Evolutionary conservation across 1,139 yeast genomes (phyloP), one percentile per base, ranked within the genome.

Genomic region (Diutina pseudorugosa): DNA sequence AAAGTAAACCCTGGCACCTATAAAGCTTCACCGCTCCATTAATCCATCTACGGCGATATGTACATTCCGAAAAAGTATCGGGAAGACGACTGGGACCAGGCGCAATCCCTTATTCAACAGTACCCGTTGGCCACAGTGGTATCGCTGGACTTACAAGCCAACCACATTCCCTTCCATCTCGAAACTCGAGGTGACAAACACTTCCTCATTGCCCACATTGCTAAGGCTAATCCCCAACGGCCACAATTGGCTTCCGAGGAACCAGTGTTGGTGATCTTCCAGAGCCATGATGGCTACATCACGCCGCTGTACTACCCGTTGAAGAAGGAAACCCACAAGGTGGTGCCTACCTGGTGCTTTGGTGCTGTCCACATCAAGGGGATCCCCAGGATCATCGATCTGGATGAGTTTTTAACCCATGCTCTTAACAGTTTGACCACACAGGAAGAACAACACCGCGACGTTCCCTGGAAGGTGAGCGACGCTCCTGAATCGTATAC

Each of bases 281-380:
- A 76, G 61, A 73, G 81, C 4, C 67, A 64, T 3, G 73, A 80
- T 59, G 70, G 80, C 1, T 83, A 83, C 61, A 75, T 82, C 41
- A 68, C 83, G 8, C 88, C 90, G 2, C 14, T 33, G 9, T 66
- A 74, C 16, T 82, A 82, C 72, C 76, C 80, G 2, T 71, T 74
- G 2, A 82, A 83, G 65, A 68, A 72, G 57, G 73, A 72, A 51
- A 78, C 83, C 27, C 85, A 81, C 56, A 82, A 81, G 59, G 76
- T 72, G 44, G 90, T 82, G 9, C 88, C 89, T 12, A 83, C 90
- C 0, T 83, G 89, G 90, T 83, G 80, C 63, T 83, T 79, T 66
- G 82, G 80, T 1, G 67, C 80, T 4, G 83, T 79, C 42, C 88
- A 83, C 60, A 71, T 78, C 45, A 69, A 77, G 53, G 89, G 89